phyloP scores from a whole-genome alignment of 805 yeast species.

The Metschnikowia lunata region DNA sequence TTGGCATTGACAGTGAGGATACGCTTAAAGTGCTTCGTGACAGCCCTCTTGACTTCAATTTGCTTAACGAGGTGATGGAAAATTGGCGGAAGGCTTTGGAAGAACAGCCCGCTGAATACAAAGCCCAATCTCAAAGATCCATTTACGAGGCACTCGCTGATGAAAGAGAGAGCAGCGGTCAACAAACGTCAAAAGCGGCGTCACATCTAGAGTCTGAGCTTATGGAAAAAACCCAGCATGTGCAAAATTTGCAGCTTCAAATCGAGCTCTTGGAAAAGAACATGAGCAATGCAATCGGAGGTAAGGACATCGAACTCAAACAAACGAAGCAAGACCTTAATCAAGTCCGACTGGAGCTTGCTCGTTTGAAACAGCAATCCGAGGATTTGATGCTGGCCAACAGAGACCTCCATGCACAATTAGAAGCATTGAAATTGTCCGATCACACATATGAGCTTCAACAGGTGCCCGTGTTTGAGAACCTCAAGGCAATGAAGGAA shows the following conservation, averaged over 20 bases:
- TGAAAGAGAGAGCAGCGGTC: background rate
- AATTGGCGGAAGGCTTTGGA: too few species aligned
- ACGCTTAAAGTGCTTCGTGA: too few species aligned
- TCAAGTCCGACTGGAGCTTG: slow-evolving; percentile 6
- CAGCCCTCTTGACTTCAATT: too few species aligned
- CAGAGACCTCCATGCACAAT: slow-evolving; percentile 19
- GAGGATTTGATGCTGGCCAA: slow-evolving; percentile 19
- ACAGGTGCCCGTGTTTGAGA: slow-evolving; percentile 23
- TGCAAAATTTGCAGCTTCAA: slow-evolving; percentile 45
- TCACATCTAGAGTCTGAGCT: slow-evolving; percentile 4
- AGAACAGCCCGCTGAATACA: too few species aligned
- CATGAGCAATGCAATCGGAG: slow-evolving; percentile 28
- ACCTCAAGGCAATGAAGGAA: slow-evolving; percentile 30
- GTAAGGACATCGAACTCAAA: slow-evolving; percentile 24
- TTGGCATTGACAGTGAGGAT: background rate
- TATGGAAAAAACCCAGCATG: slow-evolving; percentile 12
- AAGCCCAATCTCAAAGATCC: background rate
- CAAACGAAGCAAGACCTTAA: slow-evolving; percentile 13
- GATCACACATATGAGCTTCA: slow-evolving; percentile 11
- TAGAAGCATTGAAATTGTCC: slow-evolving; percentile 24
- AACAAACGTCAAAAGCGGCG: background rate
- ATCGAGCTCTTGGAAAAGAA: slow-evolving; percentile 43
- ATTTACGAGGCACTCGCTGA: background rate
- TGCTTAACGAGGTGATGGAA: too few species aligned
- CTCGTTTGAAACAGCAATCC: slow-evolving; percentile 19